Conservation (phyloP, 148 eudicot genomes). For the Chenopodium berlandieri region DNA sequence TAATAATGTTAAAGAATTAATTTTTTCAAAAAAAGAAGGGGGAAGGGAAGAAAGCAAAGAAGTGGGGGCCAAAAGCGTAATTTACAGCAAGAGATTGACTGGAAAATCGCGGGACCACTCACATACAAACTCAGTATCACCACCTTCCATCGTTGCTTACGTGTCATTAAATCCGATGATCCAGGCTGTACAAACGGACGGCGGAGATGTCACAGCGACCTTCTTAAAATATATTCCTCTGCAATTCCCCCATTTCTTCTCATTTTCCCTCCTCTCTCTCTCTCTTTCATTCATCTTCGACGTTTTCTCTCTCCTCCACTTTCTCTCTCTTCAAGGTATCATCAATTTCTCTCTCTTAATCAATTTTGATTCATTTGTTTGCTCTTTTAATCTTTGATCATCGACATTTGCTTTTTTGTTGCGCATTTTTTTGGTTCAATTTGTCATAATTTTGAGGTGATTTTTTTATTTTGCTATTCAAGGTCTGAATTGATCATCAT, state of each 20-base stretch:
- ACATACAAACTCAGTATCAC: neutral
- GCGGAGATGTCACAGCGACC: conserved; percentile 11
- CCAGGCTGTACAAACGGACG: conserved; percentile 45
- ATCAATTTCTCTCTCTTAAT: conserved; percentile 14
- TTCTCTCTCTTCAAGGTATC: conserved; percentile 24
- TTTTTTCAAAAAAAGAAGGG: neutral
- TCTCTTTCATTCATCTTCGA: neutral
- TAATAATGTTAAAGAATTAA: too few relatives aligned
- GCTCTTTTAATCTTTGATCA: neutral
- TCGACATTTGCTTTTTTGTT: neutral
- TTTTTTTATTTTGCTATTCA: neutral
- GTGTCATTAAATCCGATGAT: conserved; percentile 36
- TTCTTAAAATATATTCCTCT: conserved; percentile 19
- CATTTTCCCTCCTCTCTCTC: neutral
- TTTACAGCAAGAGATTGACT: conserved; percentile 24
- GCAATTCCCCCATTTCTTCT: conserved; percentile 1
- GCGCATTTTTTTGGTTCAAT: conserved; percentile 3
- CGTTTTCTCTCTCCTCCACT: neutral
- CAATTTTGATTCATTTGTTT: neutral
- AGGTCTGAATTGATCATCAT: neutral
- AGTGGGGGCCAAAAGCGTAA: conserved; percentile 19
- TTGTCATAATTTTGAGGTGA: neutral
- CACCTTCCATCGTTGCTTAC: conserved; percentile 19
- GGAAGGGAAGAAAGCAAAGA: neutral
- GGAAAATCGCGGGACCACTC: conserved; percentile 33